phyloP scores from a whole-genome alignment of 345 rosid species.

The Aegle marmelos region DNA sequence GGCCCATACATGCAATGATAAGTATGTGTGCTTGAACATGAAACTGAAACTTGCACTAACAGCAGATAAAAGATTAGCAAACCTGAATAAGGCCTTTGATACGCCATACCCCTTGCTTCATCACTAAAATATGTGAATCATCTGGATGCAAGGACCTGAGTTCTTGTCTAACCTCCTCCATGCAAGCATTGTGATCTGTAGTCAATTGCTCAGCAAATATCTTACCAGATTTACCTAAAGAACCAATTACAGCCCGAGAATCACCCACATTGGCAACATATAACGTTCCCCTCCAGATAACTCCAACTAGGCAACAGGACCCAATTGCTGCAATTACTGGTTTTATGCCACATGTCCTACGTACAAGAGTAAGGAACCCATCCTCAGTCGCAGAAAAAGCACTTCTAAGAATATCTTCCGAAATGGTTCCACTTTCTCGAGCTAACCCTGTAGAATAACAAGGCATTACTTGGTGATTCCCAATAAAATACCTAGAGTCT shows the following conservation, averaged over 20 bases:
- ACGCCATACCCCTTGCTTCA: constrained; percentile 96
- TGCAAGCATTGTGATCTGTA: constrained; percentile 77
- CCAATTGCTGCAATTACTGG: constrained; percentile 87
- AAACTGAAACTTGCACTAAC: neutral
- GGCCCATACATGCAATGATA: neutral
- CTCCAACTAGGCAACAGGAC: constrained; percentile 90
- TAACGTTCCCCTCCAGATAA: constrained; percentile 78
- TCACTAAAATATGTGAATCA: constrained; percentile 73
- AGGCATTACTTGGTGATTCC: neutral
- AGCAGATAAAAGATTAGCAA: constrained; percentile 12
- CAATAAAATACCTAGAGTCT: neutral
- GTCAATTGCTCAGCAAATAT: constrained; percentile 82
- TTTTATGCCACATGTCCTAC: constrained; percentile 57
- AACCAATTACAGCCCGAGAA: constrained; percentile 90
- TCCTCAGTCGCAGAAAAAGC: constrained; percentile 85
- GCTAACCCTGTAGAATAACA: constrained; percentile 49
- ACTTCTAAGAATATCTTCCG: constrained; percentile 66
- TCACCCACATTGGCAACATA: constrained; percentile 90
- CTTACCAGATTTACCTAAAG: constrained; percentile 55
- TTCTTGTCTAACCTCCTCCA: constrained; percentile 91
- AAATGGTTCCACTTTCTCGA: constrained; percentile 50
- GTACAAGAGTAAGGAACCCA: constrained; percentile 86
- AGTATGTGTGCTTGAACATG: neutral
- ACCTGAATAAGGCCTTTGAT: constrained; percentile 99
- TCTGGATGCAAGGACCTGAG: constrained; percentile 83